These are phyloP conservation scores for Phaffomyces opuntiae DNA, from an alignment of 805 yeast genomes.

Conservation along the genomic window DNA sequence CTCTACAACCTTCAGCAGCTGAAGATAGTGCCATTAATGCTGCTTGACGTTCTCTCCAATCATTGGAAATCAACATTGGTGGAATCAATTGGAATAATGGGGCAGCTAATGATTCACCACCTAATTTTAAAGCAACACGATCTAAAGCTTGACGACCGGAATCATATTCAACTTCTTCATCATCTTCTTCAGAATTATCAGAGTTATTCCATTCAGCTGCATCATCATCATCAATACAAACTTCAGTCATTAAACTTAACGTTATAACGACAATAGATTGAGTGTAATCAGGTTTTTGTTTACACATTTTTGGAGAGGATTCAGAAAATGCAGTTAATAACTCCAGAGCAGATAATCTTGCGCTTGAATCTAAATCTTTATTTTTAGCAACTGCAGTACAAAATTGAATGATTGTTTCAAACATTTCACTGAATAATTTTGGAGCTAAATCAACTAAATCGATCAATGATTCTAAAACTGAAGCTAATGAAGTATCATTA, in stretches of 20 bases:
- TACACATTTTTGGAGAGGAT: conserved; percentile 93
- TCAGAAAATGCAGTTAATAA: conserved; percentile 86
- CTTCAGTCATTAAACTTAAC: conserved; percentile 84
- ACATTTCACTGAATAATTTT: conserved; percentile 87
- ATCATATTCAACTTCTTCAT: conserved; percentile 79
- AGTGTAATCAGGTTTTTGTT: conserved; percentile 65
- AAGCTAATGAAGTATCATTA: conserved; percentile 73
- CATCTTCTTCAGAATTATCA: conserved; percentile 72
- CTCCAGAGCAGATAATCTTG: conserved; percentile 85
- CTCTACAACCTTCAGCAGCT: conserved; percentile 96
- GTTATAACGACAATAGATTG: conserved; percentile 65
- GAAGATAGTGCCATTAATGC: conserved; percentile 95
- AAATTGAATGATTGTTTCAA: conserved; percentile 79
- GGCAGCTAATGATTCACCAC: conserved; percentile 76
- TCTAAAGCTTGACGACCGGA: conserved; percentile 95
- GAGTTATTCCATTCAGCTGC: conserved; percentile 81
- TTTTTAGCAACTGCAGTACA: conserved; percentile 79
- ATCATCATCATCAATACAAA: conserved; percentile 82
- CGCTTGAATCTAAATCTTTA: conserved; percentile 66
- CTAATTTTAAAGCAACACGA: conserved; percentile 76
- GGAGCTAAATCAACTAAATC: conserved; percentile 93
- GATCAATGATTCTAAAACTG: conserved; percentile 82
- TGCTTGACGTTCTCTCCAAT: conserved; percentile 96
- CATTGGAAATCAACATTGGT: conserved; percentile 63
- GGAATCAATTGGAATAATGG: conserved; percentile 86